These are phyloP conservation scores for Phytopythium chamaehyphon DNA, from an alignment of 352 stramenopile genomes.

Conservation along the genomic window DNA sequence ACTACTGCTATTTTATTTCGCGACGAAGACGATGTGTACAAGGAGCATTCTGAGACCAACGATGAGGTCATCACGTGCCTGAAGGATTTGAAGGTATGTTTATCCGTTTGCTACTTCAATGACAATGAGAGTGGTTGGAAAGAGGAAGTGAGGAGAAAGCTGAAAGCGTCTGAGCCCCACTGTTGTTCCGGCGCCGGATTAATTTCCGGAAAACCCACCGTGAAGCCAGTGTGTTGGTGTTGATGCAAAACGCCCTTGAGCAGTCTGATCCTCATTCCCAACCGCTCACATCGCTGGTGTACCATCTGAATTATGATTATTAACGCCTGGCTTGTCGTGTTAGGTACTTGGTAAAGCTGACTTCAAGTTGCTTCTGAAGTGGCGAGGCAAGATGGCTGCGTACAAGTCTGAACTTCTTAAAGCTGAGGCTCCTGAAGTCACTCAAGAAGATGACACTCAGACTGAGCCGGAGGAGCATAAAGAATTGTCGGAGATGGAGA, in stretches of 20 bases:
- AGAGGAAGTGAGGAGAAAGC: constrained; percentile 77
- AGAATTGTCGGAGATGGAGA: constrained; percentile 77
- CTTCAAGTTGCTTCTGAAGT: constrained; percentile 97
- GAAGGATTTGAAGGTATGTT: constrained; percentile 91
- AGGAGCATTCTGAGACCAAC: constrained; percentile 68
- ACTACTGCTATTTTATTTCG: constrained; percentile 93
- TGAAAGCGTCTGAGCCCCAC: constrained; percentile 76
- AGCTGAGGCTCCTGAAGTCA: constrained; percentile 29
- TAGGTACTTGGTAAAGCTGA: constrained; percentile 97
- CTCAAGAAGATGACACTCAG: constrained; percentile 36
- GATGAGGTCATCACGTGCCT: constrained; percentile 78
- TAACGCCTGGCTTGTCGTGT: constrained; percentile 1
- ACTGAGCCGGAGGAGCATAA: constrained; percentile 26
- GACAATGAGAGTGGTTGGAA: constrained; percentile 2
- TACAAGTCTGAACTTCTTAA: constrained; percentile 84
- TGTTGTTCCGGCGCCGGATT: constrained; percentile 88
- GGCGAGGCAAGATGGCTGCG: constrained; percentile 92
- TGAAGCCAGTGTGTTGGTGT: constrained; percentile 72
- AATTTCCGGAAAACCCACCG: constrained; percentile 88
- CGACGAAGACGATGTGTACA: constrained; percentile 75
- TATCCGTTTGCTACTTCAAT: background rate
- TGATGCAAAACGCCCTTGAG: constrained; percentile 61
- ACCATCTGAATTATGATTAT: background rate
- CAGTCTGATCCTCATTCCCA: constrained; percentile 59
- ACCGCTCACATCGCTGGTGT: background rate